These are phyloP conservation scores for Parastagonospora avenae DNA, from an alignment of 2,329 filamentous ascomycete genomes.

Conservation along the genomic window DNA sequence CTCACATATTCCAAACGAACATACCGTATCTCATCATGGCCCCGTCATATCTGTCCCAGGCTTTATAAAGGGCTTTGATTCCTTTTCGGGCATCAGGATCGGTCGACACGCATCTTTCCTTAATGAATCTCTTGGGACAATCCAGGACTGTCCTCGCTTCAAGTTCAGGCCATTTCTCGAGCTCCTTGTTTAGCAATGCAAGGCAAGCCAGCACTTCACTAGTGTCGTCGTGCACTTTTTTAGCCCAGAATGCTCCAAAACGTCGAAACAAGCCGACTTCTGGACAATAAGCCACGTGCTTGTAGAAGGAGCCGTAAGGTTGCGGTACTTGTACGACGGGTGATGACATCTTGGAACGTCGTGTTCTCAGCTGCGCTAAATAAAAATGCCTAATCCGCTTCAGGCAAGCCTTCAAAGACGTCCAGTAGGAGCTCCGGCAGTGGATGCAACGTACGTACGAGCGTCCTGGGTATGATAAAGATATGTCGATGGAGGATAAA, in stretches of 20 bases:
- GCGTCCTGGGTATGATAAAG: too few species aligned
- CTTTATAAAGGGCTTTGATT: not conserved
- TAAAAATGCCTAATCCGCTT: too few species aligned
- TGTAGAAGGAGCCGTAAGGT: conserved; percentile 3
- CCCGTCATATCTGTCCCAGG: conserved; percentile 6
- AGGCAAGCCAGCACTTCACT: conserved; percentile 1
- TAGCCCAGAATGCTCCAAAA: conserved; percentile 5
- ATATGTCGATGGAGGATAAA: too few species aligned
- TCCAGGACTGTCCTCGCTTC: conserved; percentile 6
- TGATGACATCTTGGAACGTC: not conserved
- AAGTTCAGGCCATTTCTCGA: not conserved
- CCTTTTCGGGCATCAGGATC: too few species aligned
- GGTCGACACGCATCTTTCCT: too few species aligned
- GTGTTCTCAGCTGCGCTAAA: too few species aligned
- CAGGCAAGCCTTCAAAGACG: too few species aligned
- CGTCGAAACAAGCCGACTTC: conserved; percentile 7
- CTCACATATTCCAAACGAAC: too few species aligned
- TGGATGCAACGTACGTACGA: too few species aligned
- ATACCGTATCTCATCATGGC: conserved; percentile 6
- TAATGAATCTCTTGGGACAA: conserved; percentile 2
- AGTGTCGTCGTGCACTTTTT: conserved; percentile 12
- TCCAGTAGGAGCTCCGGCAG: too few species aligned
- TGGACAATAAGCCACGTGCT: conserved; percentile 4
- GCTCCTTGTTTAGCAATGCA: not conserved
- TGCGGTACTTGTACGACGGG: not conserved